Percentiles rank a stretch among this genome's conserved stretches.
Conservation (phyloP, 768 basidiomycete genomes). For the Cyclocybe aegerita region DNA sequence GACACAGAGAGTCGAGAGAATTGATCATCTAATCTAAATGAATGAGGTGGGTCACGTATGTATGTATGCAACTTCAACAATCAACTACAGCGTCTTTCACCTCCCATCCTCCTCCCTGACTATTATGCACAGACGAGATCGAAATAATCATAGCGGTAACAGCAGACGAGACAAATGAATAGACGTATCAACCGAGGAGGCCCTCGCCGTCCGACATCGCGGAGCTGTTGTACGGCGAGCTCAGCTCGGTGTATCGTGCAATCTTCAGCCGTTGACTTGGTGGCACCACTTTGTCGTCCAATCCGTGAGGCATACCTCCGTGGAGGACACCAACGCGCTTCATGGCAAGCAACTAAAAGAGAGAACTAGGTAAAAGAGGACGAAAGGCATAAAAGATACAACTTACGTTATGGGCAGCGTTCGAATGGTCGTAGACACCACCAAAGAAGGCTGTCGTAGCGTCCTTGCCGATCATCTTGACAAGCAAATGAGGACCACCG, state of each 20-base stretch:
- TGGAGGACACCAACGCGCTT: slow-evolving; percentile 60
- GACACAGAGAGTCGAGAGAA: too few relatives aligned
- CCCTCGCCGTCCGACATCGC: slow-evolving; percentile 63
- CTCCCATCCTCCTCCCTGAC: too few relatives aligned
- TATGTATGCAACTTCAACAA: too few relatives aligned
- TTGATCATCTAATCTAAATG: too few relatives aligned
- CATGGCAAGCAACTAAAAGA: slow-evolving; percentile 49
- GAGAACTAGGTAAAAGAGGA: slow-evolving; percentile 69
- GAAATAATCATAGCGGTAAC: too few relatives aligned
- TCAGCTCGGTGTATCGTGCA: slow-evolving; percentile 60
- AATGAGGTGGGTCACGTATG: too few relatives aligned
- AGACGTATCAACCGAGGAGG: slow-evolving; percentile 31
- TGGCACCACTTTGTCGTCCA: slow-evolving; percentile 65
- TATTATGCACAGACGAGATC: too few relatives aligned
- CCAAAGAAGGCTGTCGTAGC: slow-evolving; percentile 95
- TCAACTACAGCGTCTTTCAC: too few relatives aligned
- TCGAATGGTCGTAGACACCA: slow-evolving; percentile 61
- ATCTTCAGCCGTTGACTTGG: slow-evolving; percentile 74
- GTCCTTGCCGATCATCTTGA: slow-evolving; percentile 86
- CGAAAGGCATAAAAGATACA: not conserved
- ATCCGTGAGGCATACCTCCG: slow-evolving; percentile 46
- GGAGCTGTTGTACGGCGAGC: slow-evolving; percentile 52
- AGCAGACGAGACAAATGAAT: too few relatives aligned
- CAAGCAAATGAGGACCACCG: slow-evolving; percentile 82
- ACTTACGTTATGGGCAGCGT: slow-evolving; percentile 53